Evolutionary conservation across 2,329 filamentous ascomycete genomes (phyloP), one percentile per base, ranked within the genome.

Genomic region (Hypoxylon sp.): DNA sequence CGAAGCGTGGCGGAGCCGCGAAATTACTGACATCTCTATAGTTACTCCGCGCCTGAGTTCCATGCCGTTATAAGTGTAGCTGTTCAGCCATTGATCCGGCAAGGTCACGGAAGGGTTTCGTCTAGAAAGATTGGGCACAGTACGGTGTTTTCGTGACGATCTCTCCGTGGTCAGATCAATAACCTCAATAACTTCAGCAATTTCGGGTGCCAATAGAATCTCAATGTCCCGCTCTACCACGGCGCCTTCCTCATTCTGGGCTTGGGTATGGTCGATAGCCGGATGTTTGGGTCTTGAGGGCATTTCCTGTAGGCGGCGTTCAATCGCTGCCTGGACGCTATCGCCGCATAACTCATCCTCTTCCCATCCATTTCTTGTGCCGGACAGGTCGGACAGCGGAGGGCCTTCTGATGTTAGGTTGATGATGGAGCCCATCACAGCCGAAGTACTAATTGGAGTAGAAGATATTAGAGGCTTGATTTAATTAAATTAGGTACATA

Each of bases 161-260:
- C 21, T 58, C 10, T 65, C 55, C 7, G 28, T 50, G 5, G 74
- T 76, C 21, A 77, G 49, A 59, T 77, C 75, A 36, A 77, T 74
- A 2, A 77, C 52, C 13, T 73, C 65, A 19, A 76, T 76, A 5
- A 76, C 50, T 3, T 66, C 41, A 21, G 62, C 63, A 11, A 77
- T 63, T 2, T 60, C 71, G 1, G 63, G 51, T 21, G 58, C 59
- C 6, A 69, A 28, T 3, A 23, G 36, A 2, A 38, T 36, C 34
- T 72, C 71, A 14, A 62, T 51, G 17, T 68, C 51, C 7, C 38
- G 17, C 38, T 64, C 64, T 32, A 52, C 51, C 5, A 63, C 55
- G 3, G 61, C 51, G 43, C 49, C 43, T 28, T 68, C 25, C 7
- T 53, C 60, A 19, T 41, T 17, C 13, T 60, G 46, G 13, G 45